Evolutionary conservation across 352 stramenopile species (phyloP).

Genomic region (Globisporangium irregulare): DNA sequence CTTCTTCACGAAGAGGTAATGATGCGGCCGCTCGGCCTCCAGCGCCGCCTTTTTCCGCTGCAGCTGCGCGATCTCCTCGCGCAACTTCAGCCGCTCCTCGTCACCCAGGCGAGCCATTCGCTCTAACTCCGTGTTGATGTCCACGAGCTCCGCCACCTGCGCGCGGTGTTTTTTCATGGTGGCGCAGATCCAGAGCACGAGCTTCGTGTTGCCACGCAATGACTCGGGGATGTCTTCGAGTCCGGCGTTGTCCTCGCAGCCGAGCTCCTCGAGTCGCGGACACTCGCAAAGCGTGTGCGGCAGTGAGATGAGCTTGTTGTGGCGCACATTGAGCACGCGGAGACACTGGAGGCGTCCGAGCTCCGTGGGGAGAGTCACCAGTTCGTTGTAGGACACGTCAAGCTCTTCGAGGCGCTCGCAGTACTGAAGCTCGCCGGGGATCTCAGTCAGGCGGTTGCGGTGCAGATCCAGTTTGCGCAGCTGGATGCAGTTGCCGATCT

Average conservation of each 20-base stretch:
- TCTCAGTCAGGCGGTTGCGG: constrained; percentile 62
- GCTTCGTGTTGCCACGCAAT: constrained; percentile 60
- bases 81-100: constrained; percentile 67
- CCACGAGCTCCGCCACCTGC: constrained; percentile 66
- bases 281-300: constrained; percentile 78
- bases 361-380: constrained; percentile 46
- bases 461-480: constrained; percentile 65
- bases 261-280: constrained; percentile 41
- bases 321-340: constrained; percentile 56
- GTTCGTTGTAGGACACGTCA: constrained; percentile 63
- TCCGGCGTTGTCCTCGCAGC: constrained; percentile 56
- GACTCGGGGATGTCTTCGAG: constrained; percentile 65
- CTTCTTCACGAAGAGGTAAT: constrained; percentile 75
- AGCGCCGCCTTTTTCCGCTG: constrained; percentile 58
- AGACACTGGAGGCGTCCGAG: constrained; percentile 53
- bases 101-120: constrained; percentile 66
- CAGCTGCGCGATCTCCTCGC: constrained; percentile 60
- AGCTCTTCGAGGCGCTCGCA: constrained; percentile 71
- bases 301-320: constrained; percentile 71
- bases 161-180: constrained; percentile 66
- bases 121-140: constrained; percentile 74
- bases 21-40: constrained; percentile 53
- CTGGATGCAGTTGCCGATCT: constrained; percentile 59
- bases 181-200: constrained; percentile 79
- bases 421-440: constrained; percentile 61